Conservation (phyloP, 495 filamentous ascomycete species). For the Penicillium simplicissimum region DNA sequence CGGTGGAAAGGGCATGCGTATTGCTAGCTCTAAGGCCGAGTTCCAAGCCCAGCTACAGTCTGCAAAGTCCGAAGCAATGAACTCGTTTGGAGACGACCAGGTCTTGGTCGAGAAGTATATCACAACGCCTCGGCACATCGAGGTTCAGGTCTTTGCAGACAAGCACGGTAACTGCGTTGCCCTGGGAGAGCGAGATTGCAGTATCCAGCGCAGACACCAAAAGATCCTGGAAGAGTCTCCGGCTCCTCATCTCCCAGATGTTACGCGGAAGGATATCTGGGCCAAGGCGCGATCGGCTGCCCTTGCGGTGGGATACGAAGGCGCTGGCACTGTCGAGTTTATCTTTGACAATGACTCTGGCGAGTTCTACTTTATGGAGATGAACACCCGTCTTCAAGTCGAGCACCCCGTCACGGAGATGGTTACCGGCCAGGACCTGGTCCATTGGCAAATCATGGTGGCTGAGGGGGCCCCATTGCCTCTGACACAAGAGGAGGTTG, state of each 20-base stretch:
- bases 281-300: slow-evolving; percentile 88
- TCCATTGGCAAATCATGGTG: slow-evolving; percentile 94
- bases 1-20: slow-evolving; percentile 99
- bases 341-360: slow-evolving; percentile 96
- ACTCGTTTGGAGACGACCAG: slow-evolving; percentile 93
- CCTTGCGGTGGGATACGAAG: slow-evolving; percentile 89
- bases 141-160: slow-evolving; percentile 97
- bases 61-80: slow-evolving; percentile 85
- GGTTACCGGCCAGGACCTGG: slow-evolving; percentile 92
- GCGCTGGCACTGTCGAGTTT: slow-evolving; percentile 96
- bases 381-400: slow-evolving; percentile 97
- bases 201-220: slow-evolving; percentile 86
- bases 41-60: slow-evolving; percentile 81
- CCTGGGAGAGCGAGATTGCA: slow-evolving; percentile 83
- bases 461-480: slow-evolving; percentile 87
- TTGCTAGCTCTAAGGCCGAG: slow-evolving; percentile 69
- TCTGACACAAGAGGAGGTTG: slow-evolving; percentile 79
- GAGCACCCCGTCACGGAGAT: slow-evolving; percentile 98
- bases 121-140: slow-evolving; percentile 89
- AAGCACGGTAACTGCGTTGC: slow-evolving; percentile 82
- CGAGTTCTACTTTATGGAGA: slow-evolving; percentile 99
- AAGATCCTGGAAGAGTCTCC: slow-evolving; percentile 98
- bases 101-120: slow-evolving; percentile 98
- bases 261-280: slow-evolving; percentile 85
- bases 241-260: slow-evolving; percentile 79